Evolutionary conservation across 352 stramenopile genomes (phyloP).

Genomic region (Vaucheria bursata): DNA sequence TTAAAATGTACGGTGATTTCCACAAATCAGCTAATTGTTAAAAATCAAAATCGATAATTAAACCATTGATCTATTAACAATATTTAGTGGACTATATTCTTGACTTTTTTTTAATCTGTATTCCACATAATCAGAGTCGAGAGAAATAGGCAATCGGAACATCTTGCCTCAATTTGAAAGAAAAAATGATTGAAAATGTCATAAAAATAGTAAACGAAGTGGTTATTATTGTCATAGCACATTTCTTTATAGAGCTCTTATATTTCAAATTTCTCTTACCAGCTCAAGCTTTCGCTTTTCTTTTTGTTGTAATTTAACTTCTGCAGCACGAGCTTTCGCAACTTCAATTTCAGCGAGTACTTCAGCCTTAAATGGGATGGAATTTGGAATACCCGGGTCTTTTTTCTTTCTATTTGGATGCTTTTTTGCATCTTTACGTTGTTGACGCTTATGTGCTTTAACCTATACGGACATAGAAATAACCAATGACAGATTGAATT

Average conservation of each 20-base stretch:
- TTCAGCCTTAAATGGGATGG: conserved; percentile 90
- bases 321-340: conserved; percentile 37
- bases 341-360: conserved; percentile 49
- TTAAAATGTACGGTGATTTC: too few relatives aligned
- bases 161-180: conserved; percentile 1
- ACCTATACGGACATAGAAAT: conserved; percentile 47
- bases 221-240: conserved; percentile 14
- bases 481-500: neutral
- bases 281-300: conserved; percentile 55
- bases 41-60: too few relatives aligned
- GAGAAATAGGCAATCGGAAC: too few relatives aligned
- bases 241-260: neutral
- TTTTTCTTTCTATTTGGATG: conserved; percentile 84
- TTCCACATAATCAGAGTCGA: too few relatives aligned
- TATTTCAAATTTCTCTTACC: conserved; percentile 38
- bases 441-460: conserved; percentile 82
- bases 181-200: neutral
- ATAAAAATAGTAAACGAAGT: neutral
- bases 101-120: too few relatives aligned
- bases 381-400: conserved; percentile 94
- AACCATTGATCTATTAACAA: too few relatives aligned
- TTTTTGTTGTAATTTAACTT: conserved; percentile 56
- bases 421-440: conserved; percentile 78
- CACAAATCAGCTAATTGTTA: too few relatives aligned
- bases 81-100: too few relatives aligned